Conservation (phyloP, 2,329 filamentous ascomycete genomes). For the Aurifilum marmelostoma region DNA sequence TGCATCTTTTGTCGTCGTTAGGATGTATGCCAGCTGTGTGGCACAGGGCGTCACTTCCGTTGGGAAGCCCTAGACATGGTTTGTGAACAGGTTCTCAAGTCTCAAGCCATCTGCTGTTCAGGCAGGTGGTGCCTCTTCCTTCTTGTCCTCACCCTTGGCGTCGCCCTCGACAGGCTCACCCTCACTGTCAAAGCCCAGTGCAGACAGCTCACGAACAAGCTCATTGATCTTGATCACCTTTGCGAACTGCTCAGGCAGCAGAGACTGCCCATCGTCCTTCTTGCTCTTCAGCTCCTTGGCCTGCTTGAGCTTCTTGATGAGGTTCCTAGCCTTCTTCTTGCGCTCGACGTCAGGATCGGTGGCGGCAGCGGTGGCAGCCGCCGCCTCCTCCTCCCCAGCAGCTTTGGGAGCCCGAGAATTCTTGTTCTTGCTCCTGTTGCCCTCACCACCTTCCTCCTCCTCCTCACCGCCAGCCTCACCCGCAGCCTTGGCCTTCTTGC, state of each 20-base stretch:
- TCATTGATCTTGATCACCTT: constrained; percentile 98
- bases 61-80: neutral
- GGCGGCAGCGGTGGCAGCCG: constrained; percentile 14
- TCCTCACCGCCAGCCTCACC: constrained; percentile 54
- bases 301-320: constrained; percentile 94
- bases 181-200: constrained; percentile 80
- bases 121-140: constrained; percentile 27
- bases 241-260: constrained; percentile 92
- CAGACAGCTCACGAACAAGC: constrained; percentile 83
- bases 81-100: neutral
- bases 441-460: constrained; percentile 54
- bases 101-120: constrained; percentile 6
- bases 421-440: constrained; percentile 34
- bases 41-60: neutral
- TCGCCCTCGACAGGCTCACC: constrained; percentile 64
- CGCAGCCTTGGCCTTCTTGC: constrained; percentile 57
- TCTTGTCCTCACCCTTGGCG: constrained; percentile 32
- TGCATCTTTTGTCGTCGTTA: neutral
- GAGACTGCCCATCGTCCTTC: constrained; percentile 80
- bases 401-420: constrained; percentile 17
- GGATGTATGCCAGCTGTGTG: neutral
- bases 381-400: constrained; percentile 26
- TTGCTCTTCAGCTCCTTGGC: constrained; percentile 88
- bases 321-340: constrained; percentile 89
- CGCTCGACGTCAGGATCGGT: constrained; percentile 74